Base-by-base conservation (phyloP, 1,139 yeast genomes). In the Arxiozyma bovina region DNA sequence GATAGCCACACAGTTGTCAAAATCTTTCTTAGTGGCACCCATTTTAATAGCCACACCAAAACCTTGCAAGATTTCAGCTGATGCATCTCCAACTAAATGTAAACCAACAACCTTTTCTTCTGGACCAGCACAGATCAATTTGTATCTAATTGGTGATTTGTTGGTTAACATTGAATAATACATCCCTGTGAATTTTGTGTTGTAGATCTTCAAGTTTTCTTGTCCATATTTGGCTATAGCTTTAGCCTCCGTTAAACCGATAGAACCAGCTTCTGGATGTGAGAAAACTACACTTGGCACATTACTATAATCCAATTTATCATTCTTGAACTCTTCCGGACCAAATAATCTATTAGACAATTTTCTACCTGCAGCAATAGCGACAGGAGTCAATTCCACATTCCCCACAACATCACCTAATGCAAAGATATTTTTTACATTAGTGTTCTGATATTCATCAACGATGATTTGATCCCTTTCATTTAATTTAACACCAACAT, bases 1-100 rank as follows among this genome's bases (percentile, higher is more conserved):
- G 67, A 93, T 93, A 50, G 99, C 99, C 42, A 93, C 98, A 74
- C 95, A 87, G 69, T 76, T 84, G 73, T 93, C 99, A 61, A 93
- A 91, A 71, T 93, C 97, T 52, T 81, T 81, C 77, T 93, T 93
- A 50, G 99, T 93, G 48, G 99, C 99, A 44, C 99, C 99, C 96
- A 87, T 87, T 75, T 90, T 90, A 61, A 93, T 76, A 55, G 99
- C 99, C 53, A 90, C 99, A 55, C 98, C 99, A 67, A 93, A 93
- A 42, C 99, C 99, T 77, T 93, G 99, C 63, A 93, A 79, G 59
- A 94, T 90, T 73, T 93, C 99, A 44, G 96, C 82, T 58, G 95
- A 83, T 15, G 81, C 73, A 66, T 90, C 97, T 57, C 99, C 99
- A 60, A 91, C 87, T 55, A 93, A 73, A 71, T 93, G 99, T 63